phyloP scores from a whole-genome alignment of 1,284 basidiomycete species.

The Trichosporon asahii region DNA sequence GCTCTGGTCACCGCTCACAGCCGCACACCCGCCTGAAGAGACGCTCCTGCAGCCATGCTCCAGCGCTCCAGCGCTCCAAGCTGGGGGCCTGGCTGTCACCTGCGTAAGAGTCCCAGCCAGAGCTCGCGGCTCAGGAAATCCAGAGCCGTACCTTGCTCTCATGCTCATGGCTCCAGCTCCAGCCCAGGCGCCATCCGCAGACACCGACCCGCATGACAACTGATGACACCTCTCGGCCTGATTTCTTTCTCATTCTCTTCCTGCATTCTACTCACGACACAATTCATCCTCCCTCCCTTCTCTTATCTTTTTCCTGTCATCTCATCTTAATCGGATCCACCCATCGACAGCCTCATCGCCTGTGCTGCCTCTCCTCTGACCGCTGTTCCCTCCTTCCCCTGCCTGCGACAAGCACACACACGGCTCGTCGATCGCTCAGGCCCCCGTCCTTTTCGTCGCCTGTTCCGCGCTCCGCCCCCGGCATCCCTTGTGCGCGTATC shows the following conservation, averaged over 20 bases:
- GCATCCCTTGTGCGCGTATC: background rate
- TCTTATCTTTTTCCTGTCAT: background rate
- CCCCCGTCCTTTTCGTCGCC: background rate
- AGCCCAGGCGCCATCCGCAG: background rate
- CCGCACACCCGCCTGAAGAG: background rate
- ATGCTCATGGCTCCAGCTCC: background rate
- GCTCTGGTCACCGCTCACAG: background rate
- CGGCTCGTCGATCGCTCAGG: slow-evolving; percentile 2
- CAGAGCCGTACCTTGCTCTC: background rate
- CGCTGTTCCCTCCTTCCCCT: background rate
- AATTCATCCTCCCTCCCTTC: background rate
- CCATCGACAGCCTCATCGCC: background rate
- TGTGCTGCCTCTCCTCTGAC: background rate
- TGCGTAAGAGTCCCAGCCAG: background rate
- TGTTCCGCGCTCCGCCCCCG: background rate
- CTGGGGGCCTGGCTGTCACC: background rate
- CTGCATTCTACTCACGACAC: background rate
- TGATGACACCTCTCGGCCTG: background rate
- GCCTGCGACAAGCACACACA: background rate
- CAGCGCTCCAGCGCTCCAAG: background rate
- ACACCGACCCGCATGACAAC: background rate
- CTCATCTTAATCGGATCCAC: background rate
- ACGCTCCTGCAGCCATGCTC: background rate
- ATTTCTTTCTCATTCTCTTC: background rate
- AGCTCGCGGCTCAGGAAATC: background rate